These are phyloP conservation scores for Penicillium odoratum DNA, from an alignment of 495 filamentous ascomycete species.

Conservation along the genomic window DNA sequence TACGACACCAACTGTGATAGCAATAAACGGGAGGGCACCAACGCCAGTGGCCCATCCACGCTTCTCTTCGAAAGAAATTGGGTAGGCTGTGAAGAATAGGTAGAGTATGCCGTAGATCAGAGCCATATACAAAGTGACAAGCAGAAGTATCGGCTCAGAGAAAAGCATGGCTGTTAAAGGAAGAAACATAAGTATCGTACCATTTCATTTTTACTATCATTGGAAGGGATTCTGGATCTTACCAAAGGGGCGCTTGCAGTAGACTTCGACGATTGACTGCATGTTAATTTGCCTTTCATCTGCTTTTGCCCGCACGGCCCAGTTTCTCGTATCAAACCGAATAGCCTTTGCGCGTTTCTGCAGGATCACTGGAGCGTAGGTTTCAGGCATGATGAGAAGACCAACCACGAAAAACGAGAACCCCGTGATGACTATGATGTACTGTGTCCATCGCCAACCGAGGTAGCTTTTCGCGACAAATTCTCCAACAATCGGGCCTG, in stretches of 20 bases:
- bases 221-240: neutral
- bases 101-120: constrained; percentile 41
- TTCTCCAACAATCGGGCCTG: constrained; percentile 56
- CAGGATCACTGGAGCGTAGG: constrained; percentile 53
- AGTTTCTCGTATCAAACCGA: constrained; percentile 57
- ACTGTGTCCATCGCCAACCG: constrained; percentile 61
- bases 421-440: constrained; percentile 54
- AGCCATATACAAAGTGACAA: constrained; percentile 38
- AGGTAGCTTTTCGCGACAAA: constrained; percentile 51
- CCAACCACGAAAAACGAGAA: constrained; percentile 42
- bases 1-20: constrained; percentile 48
- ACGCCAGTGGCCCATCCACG: constrained; percentile 47
- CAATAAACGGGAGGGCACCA: constrained; percentile 53
- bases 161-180: constrained; percentile 21
- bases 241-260: no score
- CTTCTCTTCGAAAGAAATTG: constrained; percentile 48
- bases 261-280: no score
- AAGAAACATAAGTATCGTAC: neutral
- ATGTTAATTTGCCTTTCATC: constrained; percentile 21
- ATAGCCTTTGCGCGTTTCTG: constrained; percentile 46
- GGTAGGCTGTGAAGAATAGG: constrained; percentile 54
- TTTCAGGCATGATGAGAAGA: constrained; percentile 52
- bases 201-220: constrained; percentile 28
- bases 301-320: constrained; percentile 44
- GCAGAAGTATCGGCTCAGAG: constrained; percentile 39